These are phyloP conservation scores for Flaveria linearis DNA, from an alignment of 129 eudicot genomes.

Conservation along the genomic window DNA sequence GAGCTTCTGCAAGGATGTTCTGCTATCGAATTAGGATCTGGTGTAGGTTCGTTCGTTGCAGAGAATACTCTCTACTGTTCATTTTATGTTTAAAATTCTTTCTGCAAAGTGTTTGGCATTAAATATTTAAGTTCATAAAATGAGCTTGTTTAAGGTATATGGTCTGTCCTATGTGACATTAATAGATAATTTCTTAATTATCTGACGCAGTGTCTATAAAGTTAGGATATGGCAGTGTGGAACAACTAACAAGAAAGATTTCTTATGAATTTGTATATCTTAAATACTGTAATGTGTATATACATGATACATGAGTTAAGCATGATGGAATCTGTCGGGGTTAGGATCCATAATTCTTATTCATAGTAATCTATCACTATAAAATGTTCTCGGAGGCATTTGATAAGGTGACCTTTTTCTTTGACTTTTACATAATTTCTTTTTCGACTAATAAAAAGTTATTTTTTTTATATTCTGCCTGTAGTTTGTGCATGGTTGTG, in stretches of 20 bases:
- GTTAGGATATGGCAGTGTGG: neutral
- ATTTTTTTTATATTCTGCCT: neutral
- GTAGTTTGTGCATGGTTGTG: neutral
- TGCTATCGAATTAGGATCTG: constrained; percentile 92
- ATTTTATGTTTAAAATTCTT: neutral
- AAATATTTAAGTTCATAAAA: neutral
- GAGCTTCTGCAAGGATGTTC: constrained; percentile 76
- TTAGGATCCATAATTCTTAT: neutral
- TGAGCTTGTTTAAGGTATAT: neutral
- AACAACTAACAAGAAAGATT: too few relatives aligned
- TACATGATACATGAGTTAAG: neutral
- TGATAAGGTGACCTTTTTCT: neutral
- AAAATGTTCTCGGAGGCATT: neutral
- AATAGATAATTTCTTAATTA: neutral
- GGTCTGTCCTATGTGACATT: neutral
- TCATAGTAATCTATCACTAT: neutral
- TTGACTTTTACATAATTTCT: neutral
- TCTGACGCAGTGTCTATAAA: neutral
- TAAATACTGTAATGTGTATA: too few relatives aligned
- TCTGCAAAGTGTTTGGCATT: neutral
- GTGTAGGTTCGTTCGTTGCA: constrained; percentile 67
- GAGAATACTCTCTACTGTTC: neutral
- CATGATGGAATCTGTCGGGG: neutral
- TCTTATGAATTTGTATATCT: too few relatives aligned
- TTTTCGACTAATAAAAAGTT: neutral